Evolutionary conservation across 345 rosid genomes (phyloP).

Genomic region (Lagerstroemia speciosa): DNA sequence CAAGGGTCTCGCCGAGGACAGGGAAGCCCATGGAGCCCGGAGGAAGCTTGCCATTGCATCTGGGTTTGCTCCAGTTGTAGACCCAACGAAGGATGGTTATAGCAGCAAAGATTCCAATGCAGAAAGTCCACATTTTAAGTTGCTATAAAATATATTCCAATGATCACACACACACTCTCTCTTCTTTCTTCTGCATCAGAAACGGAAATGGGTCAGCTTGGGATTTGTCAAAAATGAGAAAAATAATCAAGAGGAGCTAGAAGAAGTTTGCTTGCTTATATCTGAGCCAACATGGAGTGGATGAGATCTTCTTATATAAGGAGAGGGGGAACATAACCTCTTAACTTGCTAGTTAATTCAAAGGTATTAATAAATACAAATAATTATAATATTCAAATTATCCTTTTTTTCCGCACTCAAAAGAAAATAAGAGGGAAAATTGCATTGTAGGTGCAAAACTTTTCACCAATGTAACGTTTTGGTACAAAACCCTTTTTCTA

Average conservation of each 20-base stretch:
- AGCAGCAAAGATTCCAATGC: constrained; percentile 40
- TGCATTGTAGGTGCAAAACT: no score
- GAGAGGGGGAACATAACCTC: not conserved
- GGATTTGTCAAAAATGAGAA: not conserved
- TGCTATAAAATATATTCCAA: not conserved
- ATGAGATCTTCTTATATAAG: constrained; percentile 5
- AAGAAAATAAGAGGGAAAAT: constrained; percentile 25
- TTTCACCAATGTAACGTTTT: no score
- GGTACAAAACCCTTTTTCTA: no score
- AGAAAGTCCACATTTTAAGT: constrained; percentile 31
- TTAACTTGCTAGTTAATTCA: not conserved
- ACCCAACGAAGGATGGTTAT: constrained; percentile 45
- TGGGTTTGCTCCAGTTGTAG: constrained; percentile 69
- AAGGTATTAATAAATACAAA: not conserved
- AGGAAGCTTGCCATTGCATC: constrained; percentile 79
- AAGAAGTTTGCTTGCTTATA: constrained; percentile 6
- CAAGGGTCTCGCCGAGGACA: constrained; percentile 69
- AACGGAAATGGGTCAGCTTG: constrained; percentile 1
- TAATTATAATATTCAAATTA: not conserved
- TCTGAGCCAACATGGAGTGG: not conserved
- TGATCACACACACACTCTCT: not conserved
- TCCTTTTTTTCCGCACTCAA: constrained; percentile 8
- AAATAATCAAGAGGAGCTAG: constrained; percentile 6
- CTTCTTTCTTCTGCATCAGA: not conserved
- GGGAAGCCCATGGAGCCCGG: constrained; percentile 97